These are phyloP conservation scores for Penicillium soppii DNA, from an alignment of 495 filamentous ascomycete species.

Conservation along the genomic window DNA sequence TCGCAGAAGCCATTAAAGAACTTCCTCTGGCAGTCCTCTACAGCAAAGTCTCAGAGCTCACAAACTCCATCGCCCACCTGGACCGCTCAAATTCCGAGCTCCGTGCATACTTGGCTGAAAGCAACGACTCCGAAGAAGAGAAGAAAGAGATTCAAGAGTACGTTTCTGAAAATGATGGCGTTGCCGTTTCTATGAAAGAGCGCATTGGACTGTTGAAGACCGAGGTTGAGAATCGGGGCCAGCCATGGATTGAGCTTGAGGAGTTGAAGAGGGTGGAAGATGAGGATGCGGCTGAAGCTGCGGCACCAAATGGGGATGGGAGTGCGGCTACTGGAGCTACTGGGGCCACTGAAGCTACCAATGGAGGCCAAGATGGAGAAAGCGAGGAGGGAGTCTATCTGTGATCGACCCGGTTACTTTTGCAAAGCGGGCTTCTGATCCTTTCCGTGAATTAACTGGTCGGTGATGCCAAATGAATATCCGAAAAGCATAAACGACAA, in stretches of 20 bases:
- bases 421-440: background rate
- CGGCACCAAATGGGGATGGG: conserved; percentile 23
- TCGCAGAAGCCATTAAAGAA: conserved; percentile 68
- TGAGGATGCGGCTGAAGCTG: conserved; percentile 5
- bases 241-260: conserved; percentile 62
- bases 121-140: conserved; percentile 59
- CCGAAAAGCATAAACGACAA: background rate
- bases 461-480: too few species aligned
- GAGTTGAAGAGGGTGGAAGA: conserved; percentile 22
- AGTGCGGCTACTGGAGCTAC: background rate
- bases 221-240: conserved; percentile 76
- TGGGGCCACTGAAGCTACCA: conserved; percentile 26
- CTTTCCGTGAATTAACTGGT: background rate
- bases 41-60: conserved; percentile 77
- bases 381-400: conserved; percentile 66
- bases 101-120: conserved; percentile 52
- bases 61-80: conserved; percentile 80
- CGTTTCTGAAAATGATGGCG: conserved; percentile 67
- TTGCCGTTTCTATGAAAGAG: conserved; percentile 71
- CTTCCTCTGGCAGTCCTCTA: conserved; percentile 71
- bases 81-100: conserved; percentile 75
- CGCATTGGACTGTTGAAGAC: conserved; percentile 63
- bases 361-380: conserved; percentile 23
- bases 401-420: conserved; percentile 31
- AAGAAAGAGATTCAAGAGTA: conserved; percentile 52